Base-by-base conservation (phyloP, 2,329 filamentous ascomycete genomes). In the Alternaria consortialis region DNA sequence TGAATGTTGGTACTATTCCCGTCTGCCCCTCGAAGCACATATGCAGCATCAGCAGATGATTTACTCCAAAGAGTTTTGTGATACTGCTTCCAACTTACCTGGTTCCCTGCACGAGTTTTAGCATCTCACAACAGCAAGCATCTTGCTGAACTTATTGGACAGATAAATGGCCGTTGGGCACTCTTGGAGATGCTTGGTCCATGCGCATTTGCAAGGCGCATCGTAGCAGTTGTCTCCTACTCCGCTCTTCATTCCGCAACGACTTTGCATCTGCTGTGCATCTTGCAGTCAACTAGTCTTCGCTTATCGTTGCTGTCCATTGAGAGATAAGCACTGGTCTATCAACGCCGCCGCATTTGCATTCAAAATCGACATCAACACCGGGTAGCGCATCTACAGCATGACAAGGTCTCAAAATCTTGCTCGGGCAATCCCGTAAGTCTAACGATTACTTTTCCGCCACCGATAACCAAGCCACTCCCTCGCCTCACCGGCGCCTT, bases 371-470 rank as follows among this genome's bases (percentile, higher is more conserved):
- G 15, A 15, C 25, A 39, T 32, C 51, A 50, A 17, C n/a, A 34
- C 51, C 34, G 34, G 0, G 1, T 32, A 34, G 2, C 25, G 23
- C 34, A 39, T 32, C n/a, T 54, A 55, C 39, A 55, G 51, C 27
- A 66, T 64, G 54, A 53, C 55, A 63, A 50, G 29, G 42, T 53
- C 55, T 51, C 63, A 47, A 50, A 64, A 56, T 60, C 63, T 66
- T 17, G 15, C 44, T 34, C 67, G 63, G 59, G 67, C 63, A 62
- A 63, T 69, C 53, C 66, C 63, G 74, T 76, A 69, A 66, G 73
- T 71, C 53, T 60, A 48, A n/a, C 54, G 29, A 53, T 57, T 37
- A 37, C 13, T 50, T 36, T 25, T 13, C 20, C 13, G 62, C 53
- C 23, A 56, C 64, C 54, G 58, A 65, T 64, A 64, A 69, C 65